Percentiles rank a stretch among this genome's conserved stretches.
phyloP scores from a whole-genome alignment of 2,329 filamentous ascomycete genomes.

The Cytospora schulzeri region DNA sequence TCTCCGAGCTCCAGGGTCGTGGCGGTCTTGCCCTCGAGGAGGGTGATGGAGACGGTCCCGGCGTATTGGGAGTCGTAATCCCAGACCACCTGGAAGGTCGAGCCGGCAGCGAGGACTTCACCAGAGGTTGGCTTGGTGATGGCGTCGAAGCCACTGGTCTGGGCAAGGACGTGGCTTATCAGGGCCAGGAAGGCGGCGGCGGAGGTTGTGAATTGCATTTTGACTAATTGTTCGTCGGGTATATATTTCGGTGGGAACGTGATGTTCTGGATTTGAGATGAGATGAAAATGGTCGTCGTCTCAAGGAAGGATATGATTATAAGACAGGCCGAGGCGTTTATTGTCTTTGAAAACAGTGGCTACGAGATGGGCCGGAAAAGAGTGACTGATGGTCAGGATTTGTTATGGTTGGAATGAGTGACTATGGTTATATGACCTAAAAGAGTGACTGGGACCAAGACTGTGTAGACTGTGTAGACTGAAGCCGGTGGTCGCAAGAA shows the following conservation, averaged over 20 bases:
- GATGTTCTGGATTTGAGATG: neutral
- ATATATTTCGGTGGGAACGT: constrained; percentile 21
- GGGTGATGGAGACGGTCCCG: constrained; percentile 52
- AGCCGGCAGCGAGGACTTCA: constrained; percentile 51
- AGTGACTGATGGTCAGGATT: constrained; percentile 14
- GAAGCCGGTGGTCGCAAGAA: constrained; percentile 6
- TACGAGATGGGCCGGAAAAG: constrained; percentile 13
- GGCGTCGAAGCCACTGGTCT: constrained; percentile 58
- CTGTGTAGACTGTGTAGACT: neutral
- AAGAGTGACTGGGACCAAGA: constrained; percentile 23
- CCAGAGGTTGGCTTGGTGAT: constrained; percentile 50
- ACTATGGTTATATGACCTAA: constrained; percentile 11
- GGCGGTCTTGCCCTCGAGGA: constrained; percentile 55
- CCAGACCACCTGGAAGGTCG: constrained; percentile 56
- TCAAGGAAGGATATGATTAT: constrained; percentile 8
- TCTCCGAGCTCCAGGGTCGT: constrained; percentile 44
- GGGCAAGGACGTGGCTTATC: constrained; percentile 53
- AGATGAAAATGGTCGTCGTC: neutral
- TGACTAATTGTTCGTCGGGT: constrained; percentile 37
- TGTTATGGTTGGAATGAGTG: constrained; percentile 18
- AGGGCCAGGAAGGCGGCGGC: constrained; percentile 54
- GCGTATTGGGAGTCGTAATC: constrained; percentile 42
- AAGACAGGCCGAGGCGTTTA: neutral
- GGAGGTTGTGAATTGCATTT: constrained; percentile 57
- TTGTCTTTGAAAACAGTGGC: constrained; percentile 18